Conservation (phyloP, 768 basidiomycete species). For the Cystobasidium ongulense region DNA sequence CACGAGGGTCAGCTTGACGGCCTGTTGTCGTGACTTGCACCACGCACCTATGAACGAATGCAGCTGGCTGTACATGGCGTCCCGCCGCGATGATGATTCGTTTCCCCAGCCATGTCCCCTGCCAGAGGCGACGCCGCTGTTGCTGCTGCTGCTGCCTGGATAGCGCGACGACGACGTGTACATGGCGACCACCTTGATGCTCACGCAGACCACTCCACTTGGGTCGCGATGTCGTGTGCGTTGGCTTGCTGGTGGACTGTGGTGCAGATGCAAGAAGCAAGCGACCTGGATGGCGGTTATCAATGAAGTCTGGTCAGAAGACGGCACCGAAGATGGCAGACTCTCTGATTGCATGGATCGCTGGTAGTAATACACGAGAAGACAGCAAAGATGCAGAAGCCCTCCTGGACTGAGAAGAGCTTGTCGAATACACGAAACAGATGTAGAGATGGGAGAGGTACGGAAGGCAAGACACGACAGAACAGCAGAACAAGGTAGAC, state of each 20-base stretch:
- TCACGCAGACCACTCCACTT: no score
- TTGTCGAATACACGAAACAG: not conserved
- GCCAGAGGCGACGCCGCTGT: not conserved
- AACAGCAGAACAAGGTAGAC: not conserved
- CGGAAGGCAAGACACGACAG: not conserved
- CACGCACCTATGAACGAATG: conserved; percentile 19
- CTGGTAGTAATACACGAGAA: no score
- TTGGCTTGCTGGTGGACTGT: no score
- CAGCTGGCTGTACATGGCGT: conserved; percentile 8
- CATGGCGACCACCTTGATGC: not conserved
- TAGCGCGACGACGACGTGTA: conserved; percentile 5
- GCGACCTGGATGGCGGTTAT: no score
- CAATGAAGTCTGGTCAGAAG: no score
- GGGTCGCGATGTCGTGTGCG: no score
- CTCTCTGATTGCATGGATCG: no score
- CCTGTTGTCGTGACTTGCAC: not conserved
- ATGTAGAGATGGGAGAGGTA: not conserved
- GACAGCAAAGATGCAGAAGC: no score
- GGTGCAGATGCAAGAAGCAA: no score
- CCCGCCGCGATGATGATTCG: not conserved
- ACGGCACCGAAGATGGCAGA: no score
- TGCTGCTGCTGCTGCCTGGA: not conserved
- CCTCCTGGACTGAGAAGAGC: not conserved
- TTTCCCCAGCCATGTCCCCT: not conserved
- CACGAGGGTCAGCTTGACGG: not conserved